Evolutionary conservation across 139 green algal species (phyloP).

Genomic region (Raphidocelis subcapitata): DNA sequence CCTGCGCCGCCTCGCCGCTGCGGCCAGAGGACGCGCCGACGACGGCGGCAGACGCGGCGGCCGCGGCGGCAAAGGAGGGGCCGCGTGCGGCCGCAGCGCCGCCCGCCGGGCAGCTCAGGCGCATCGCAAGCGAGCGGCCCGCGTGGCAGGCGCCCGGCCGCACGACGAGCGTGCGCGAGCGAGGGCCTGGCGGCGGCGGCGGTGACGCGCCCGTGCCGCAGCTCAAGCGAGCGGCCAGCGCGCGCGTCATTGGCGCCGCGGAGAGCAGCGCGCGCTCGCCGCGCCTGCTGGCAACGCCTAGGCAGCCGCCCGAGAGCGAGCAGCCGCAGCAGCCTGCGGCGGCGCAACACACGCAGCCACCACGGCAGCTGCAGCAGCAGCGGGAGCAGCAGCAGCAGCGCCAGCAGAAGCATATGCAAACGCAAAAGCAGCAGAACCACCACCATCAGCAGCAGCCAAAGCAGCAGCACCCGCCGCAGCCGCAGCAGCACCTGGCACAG

Average conservation of each 20-base stretch:
- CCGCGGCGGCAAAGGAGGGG: too few species aligned
- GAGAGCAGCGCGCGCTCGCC: neutral
- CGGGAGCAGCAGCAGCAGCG: conserved; percentile 1
- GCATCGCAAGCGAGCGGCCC: too few species aligned
- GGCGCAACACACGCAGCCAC: neutral
- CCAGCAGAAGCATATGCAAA: neutral
- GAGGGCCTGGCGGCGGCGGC: conserved; percentile 6
- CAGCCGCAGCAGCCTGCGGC: neutral
- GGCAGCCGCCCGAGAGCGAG: neutral
- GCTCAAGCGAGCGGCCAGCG: neutral
- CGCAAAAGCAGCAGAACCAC: conserved; percentile 17
- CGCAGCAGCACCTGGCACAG: conserved; percentile 8
- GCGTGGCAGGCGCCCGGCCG: too few species aligned
- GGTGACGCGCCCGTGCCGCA: neutral
- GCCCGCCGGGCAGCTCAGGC: too few species aligned
- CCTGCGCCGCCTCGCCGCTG: too few species aligned
- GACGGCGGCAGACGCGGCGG: too few species aligned
- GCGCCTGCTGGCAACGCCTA: neutral
- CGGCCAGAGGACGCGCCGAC: too few species aligned
- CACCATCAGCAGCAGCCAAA: conserved; percentile 1
- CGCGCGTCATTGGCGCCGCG: neutral
- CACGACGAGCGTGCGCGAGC: neutral
- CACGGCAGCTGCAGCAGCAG: neutral
- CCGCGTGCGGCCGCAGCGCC: too few species aligned
- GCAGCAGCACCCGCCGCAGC: conserved; percentile 2